These are phyloP conservation scores for Ananas comosus DNA, from an alignment of 176 grass and related monocot genomes.

Conservation along the genomic window DNA sequence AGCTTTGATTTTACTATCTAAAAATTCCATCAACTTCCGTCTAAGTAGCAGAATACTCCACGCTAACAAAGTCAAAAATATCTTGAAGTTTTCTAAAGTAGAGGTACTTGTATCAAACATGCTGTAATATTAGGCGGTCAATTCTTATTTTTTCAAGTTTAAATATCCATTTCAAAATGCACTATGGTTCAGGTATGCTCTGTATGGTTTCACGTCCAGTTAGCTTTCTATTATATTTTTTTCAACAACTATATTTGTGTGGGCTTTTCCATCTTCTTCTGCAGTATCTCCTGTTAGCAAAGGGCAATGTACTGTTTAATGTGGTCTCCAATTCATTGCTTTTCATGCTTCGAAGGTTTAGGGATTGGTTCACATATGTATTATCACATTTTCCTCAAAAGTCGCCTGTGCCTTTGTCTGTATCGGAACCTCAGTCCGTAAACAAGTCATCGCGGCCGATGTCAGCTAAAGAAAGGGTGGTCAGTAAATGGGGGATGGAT, in stretches of 20 bases:
- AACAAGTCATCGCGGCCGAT: constrained; percentile 20
- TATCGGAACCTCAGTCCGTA: constrained; percentile 10
- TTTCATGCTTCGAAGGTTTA: constrained; percentile 35
- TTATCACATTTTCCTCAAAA: constrained; percentile 13
- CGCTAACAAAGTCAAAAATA: background rate
- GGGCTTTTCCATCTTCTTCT: constrained; percentile 6
- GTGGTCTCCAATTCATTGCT: constrained; percentile 47
- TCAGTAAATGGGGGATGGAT: constrained; percentile 60
- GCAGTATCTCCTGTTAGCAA: constrained; percentile 73
- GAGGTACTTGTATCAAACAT: no score
- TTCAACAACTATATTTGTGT: background rate
- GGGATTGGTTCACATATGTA: constrained; percentile 24
- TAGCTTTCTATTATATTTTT: no score
- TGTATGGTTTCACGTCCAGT: background rate
- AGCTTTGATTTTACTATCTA: no score
- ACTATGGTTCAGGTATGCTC: no score
- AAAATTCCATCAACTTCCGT: no score
- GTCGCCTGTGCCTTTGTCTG: constrained; percentile 9
- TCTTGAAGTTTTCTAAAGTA: no score
- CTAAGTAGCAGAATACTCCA: no score
- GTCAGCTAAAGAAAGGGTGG: constrained; percentile 52
- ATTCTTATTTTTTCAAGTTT: no score
- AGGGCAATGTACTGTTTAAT: constrained; percentile 40
- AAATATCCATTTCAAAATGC: no score
- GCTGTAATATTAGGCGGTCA: no score